phyloP scores from a whole-genome alignment of 1,284 basidiomycete species.

The Anthracocystis panici-leucophaei region DNA sequence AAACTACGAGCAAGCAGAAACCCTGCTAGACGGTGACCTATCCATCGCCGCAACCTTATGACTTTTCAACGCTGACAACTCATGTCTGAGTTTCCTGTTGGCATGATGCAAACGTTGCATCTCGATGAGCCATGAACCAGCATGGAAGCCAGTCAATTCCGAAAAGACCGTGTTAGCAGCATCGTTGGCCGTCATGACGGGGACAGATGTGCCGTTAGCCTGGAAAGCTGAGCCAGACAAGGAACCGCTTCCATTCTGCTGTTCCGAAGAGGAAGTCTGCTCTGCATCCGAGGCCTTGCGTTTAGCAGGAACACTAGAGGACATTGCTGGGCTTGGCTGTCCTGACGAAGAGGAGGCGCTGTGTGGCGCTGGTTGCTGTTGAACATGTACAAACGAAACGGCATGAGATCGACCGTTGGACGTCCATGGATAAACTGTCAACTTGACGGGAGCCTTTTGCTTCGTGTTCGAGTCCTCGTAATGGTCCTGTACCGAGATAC shows the following conservation, averaged over 20 bases:
- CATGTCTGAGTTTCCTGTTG: slow-evolving; percentile 33
- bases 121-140: slow-evolving; percentile 47
- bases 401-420: slow-evolving; percentile 41
- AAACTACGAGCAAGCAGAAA: slow-evolving; percentile 15
- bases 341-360: neutral
- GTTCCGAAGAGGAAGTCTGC: neutral
- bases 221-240: slow-evolving; percentile 18
- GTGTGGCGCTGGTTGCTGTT: slow-evolving; percentile 16
- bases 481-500: slow-evolving; percentile 49
- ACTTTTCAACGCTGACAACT: slow-evolving; percentile 25
- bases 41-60: neutral
- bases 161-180: slow-evolving; percentile 42
- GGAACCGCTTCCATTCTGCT: slow-evolving; percentile 25
- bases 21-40: neutral
- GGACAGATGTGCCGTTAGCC: slow-evolving; percentile 19
- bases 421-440: slow-evolving; percentile 55
- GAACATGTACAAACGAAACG: slow-evolving; percentile 47
- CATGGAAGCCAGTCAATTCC: slow-evolving; percentile 46
- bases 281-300: slow-evolving; percentile 25
- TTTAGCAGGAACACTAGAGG: slow-evolving; percentile 20
- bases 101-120: slow-evolving; percentile 52
- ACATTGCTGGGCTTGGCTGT: neutral
- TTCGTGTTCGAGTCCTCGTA: slow-evolving; percentile 15
- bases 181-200: slow-evolving; percentile 42
- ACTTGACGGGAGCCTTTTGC: slow-evolving; percentile 38